Conservation (phyloP, 1,284 basidiomycete genomes). For the Leucoagaricus sp. region DNA sequence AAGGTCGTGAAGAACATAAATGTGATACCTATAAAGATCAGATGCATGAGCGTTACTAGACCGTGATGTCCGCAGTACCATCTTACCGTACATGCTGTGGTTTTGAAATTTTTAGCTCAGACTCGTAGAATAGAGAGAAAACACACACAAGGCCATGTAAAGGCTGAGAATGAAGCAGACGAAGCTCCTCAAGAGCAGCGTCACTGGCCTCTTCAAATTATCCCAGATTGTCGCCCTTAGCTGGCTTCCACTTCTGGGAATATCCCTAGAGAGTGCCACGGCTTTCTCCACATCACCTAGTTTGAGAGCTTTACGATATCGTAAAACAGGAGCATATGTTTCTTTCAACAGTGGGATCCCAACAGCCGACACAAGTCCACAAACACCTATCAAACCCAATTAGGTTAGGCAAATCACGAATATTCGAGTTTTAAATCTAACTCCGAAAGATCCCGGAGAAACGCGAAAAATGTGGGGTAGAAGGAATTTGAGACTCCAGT, state of each 20-base stretch:
- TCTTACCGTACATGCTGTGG: constrained; percentile 47
- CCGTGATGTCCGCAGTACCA: not conserved
- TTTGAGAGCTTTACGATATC: constrained; percentile 40
- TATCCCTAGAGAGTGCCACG: constrained; percentile 23
- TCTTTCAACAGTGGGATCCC: constrained; percentile 61
- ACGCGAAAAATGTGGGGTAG: not conserved
- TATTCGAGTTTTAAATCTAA: not conserved
- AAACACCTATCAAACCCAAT: constrained; percentile 30
- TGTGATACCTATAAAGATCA: constrained; percentile 45
- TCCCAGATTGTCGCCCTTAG: constrained; percentile 40
- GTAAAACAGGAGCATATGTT: constrained; percentile 64
- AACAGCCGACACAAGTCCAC: constrained; percentile 42
- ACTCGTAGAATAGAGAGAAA: not conserved
- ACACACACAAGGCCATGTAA: constrained; percentile 66
- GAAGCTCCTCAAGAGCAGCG: constrained; percentile 48
- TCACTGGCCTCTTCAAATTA: constrained; percentile 26
- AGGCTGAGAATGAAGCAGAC: constrained; percentile 65
- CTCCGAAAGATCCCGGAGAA: constrained; percentile 5
- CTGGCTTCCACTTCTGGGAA: constrained; percentile 20
- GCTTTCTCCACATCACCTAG: constrained; percentile 36
- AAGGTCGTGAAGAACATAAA: constrained; percentile 70
- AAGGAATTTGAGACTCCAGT: too few relatives aligned
- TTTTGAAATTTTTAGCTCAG: not conserved
- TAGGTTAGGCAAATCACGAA: not conserved
- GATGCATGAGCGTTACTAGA: constrained; percentile 3